These are phyloP conservation scores for Aspergillus awamori DNA, from an alignment of 2,329 filamentous ascomycete genomes.

Conservation along the genomic window DNA sequence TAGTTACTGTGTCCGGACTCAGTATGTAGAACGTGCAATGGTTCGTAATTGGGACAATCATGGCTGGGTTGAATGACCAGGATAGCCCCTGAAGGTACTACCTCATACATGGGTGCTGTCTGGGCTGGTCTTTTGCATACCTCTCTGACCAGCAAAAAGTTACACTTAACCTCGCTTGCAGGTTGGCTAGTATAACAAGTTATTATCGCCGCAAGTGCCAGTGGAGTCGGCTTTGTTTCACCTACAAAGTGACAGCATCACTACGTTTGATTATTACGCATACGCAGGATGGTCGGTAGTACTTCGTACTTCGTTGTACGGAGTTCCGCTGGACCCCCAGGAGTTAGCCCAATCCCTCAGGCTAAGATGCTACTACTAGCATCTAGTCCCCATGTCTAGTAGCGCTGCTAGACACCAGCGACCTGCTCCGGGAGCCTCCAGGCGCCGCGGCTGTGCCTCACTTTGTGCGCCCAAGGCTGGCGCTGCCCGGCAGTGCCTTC, in stretches of 20 bases:
- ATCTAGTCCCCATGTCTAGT: too few species aligned
- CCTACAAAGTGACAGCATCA: not conserved
- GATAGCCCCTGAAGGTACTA: not conserved
- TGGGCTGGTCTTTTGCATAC: not conserved
- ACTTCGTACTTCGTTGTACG: not conserved
- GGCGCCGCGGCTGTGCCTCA: constrained; percentile 2
- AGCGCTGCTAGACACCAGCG: too few species aligned
- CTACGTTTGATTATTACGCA: not conserved
- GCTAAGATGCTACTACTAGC: not conserved
- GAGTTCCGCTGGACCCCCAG: not conserved
- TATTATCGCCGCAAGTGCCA: not conserved
- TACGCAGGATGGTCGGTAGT: not conserved
- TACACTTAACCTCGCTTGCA: constrained; percentile 16
- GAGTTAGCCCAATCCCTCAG: not conserved
- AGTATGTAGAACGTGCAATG: not conserved
- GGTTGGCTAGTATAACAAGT: not conserved
- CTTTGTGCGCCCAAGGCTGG: not conserved
- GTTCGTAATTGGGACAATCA: not conserved
- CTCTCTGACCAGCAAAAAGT: not conserved
- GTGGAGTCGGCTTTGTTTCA: not conserved
- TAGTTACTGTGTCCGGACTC: not conserved
- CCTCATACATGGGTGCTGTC: not conserved
- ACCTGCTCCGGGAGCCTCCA: not conserved
- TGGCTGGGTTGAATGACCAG: not conserved
- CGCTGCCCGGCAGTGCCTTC: not conserved